Conservation (phyloP, 2,329 filamentous ascomycete species). For the Penicillium sp. region DNA sequence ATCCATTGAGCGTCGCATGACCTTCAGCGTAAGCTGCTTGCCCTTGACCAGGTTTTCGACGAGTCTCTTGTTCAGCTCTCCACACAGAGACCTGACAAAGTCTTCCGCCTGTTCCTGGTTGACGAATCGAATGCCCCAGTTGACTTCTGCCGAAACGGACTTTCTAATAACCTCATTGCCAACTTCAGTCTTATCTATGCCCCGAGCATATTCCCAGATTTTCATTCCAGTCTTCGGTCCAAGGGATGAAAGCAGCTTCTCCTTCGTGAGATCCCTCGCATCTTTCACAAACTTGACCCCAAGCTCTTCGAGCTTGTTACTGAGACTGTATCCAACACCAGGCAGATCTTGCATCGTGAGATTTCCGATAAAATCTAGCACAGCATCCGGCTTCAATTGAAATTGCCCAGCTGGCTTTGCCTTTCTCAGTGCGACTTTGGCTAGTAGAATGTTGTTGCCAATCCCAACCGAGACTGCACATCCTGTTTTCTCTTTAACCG, state of each 20-base stretch:
- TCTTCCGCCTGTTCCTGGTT: conserved; percentile 90
- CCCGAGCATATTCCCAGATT: conserved; percentile 84
- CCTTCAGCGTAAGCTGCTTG: conserved; percentile 84
- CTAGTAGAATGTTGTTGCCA: conserved; percentile 83
- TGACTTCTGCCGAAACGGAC: conserved; percentile 94
- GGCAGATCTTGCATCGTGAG: conserved; percentile 79
- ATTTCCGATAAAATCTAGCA: conserved; percentile 72
- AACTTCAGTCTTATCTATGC: conserved; percentile 81
- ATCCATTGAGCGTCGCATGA: conserved; percentile 83
- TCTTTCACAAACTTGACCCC: conserved; percentile 81
- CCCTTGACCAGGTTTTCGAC: conserved; percentile 83
- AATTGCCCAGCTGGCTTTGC: conserved; percentile 94
- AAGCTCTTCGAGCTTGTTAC: conserved; percentile 82
- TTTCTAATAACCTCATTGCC: conserved; percentile 83
- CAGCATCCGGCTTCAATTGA: conserved; percentile 78
- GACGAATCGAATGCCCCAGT: conserved; percentile 95
- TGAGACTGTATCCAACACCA: conserved; percentile 87
- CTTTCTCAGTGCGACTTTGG: conserved; percentile 84
- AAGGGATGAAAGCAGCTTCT: conserved; percentile 68
- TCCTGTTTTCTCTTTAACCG: conserved; percentile 70
- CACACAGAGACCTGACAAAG: conserved; percentile 80
- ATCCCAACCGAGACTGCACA: conserved; percentile 93
- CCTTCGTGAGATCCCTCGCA: conserved; percentile 71
- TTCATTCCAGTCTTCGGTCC: conserved; percentile 92
- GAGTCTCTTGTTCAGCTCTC: conserved; percentile 77